These are phyloP conservation scores for Simplicillium sp. DNA, from an alignment of 2,329 filamentous ascomycete species.

Conservation along the genomic window DNA sequence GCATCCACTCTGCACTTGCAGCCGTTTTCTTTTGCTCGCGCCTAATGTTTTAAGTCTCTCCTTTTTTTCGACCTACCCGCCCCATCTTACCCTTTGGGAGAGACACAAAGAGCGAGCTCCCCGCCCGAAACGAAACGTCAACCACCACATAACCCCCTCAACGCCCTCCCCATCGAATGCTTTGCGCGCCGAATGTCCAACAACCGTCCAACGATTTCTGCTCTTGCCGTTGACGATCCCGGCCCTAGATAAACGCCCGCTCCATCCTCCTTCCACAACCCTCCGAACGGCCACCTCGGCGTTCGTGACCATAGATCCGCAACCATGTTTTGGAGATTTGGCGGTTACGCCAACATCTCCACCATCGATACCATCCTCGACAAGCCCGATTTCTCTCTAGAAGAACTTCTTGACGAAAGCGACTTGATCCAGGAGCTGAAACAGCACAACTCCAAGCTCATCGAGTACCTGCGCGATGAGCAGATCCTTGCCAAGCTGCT, in stretches of 20 bases:
- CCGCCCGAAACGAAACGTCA: background rate
- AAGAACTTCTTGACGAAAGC: conserved; percentile 91
- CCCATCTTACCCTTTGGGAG: too few species aligned
- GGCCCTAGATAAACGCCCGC: background rate
- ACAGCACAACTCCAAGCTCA: conserved; percentile 94
- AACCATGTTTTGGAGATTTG: conserved; percentile 99
- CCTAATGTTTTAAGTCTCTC: too few species aligned
- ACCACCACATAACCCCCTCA: too few species aligned
- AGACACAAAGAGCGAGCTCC: background rate
- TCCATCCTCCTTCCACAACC: background rate
- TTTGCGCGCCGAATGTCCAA: background rate
- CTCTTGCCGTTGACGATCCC: conserved; percentile 1
- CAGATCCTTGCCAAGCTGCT: conserved; percentile 76
- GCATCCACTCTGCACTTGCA: too few species aligned
- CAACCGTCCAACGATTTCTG: background rate
- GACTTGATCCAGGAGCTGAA: conserved; percentile 97
- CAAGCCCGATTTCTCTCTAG: conserved; percentile 88
- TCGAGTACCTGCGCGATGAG: conserved; percentile 89
- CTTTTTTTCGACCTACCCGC: too few species aligned
- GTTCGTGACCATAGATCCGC: conserved; percentile 3
- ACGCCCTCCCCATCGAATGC: too few species aligned
- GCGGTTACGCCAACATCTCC: conserved; percentile 95
- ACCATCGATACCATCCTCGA: conserved; percentile 95
- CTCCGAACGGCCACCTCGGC: background rate
- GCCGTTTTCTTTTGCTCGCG: too few species aligned